Evolutionary conservation across 371 early-diverging fungal genomes (phyloP).

Genomic region (Mucor sp.): DNA sequence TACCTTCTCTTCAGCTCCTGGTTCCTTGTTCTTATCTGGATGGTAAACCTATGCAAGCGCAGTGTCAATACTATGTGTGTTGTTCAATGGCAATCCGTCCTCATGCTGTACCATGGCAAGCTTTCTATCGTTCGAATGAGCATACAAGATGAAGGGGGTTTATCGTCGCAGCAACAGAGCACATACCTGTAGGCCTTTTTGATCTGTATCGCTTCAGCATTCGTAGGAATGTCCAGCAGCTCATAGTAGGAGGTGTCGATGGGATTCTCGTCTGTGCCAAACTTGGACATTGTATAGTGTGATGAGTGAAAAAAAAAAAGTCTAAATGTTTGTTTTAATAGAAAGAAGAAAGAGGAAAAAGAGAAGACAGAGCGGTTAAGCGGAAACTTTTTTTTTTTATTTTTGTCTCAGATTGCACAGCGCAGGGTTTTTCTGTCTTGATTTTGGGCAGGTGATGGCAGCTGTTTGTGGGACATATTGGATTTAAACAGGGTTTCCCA

Average conservation of each 20-base stretch:
- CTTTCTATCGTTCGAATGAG: constrained; percentile 28
- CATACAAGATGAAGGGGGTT: not conserved
- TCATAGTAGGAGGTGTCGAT: constrained; percentile 85
- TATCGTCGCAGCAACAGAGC: not conserved
- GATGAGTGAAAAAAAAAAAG: constrained; percentile 2
- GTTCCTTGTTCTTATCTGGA: constrained; percentile 93
- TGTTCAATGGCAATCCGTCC: not conserved
- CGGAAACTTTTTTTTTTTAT: not conserved
- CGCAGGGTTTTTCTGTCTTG: not conserved
- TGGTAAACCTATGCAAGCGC: constrained; percentile 77
- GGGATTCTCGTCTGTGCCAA: constrained; percentile 74
- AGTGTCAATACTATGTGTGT: not conserved
- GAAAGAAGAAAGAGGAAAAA: constrained; percentile 2
- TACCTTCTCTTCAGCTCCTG: constrained; percentile 89
- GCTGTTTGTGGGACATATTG: not conserved
- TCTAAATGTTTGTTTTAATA: not conserved
- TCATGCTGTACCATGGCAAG: constrained; percentile 40
- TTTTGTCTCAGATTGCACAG: not conserved
- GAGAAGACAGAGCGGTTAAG: not conserved
- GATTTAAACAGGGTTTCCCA: not conserved
- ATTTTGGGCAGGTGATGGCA: not conserved
- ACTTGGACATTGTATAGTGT: constrained; percentile 31
- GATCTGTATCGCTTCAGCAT: constrained; percentile 85
- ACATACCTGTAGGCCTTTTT: constrained; percentile 91
- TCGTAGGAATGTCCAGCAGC: constrained; percentile 75